Evolutionary conservation across 139 green algal species (phyloP).

Genomic region (Chlorella ohadii): DNA sequence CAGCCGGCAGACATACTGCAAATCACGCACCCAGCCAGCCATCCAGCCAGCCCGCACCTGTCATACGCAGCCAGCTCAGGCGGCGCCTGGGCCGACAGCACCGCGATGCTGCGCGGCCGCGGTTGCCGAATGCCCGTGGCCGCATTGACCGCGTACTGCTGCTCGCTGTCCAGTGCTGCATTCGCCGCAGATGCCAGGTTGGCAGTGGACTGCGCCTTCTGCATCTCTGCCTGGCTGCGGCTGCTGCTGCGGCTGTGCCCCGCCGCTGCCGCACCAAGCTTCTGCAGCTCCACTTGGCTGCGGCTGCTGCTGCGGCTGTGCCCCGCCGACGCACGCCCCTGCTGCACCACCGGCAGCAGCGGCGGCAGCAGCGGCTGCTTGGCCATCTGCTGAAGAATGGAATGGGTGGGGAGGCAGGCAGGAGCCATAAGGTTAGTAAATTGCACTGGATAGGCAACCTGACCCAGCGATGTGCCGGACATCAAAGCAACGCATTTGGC

Average conservation of each 20-base stretch:
- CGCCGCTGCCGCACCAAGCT: background rate
- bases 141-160: background rate
- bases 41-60: background rate
- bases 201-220: background rate
- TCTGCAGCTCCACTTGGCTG: slow-evolving; percentile 10
- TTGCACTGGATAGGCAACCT: background rate
- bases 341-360: slow-evolving; percentile 31
- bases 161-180: background rate
- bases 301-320: slow-evolving; percentile 37
- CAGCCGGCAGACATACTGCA: background rate
- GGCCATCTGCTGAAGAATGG: background rate
- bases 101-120: slow-evolving; percentile 22
- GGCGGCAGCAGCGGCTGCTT: slow-evolving; percentile 35
- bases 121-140: slow-evolving; percentile 12
- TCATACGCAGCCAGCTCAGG: background rate
- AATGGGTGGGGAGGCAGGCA: background rate
- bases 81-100: slow-evolving; percentile 2
- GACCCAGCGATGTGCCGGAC: too few relatives aligned
- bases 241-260: slow-evolving; percentile 30
- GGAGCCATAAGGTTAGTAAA: too few relatives aligned
- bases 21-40: too few relatives aligned
- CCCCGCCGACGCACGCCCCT: background rate
- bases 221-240: slow-evolving; percentile 19
- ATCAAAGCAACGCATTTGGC: too few relatives aligned
- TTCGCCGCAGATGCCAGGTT: slow-evolving; percentile 13